Evolutionary conservation across 1,139 yeast species (phyloP), one percentile per base, ranked within the genome.

Genomic region (Blastobotrys proliferans): DNA sequence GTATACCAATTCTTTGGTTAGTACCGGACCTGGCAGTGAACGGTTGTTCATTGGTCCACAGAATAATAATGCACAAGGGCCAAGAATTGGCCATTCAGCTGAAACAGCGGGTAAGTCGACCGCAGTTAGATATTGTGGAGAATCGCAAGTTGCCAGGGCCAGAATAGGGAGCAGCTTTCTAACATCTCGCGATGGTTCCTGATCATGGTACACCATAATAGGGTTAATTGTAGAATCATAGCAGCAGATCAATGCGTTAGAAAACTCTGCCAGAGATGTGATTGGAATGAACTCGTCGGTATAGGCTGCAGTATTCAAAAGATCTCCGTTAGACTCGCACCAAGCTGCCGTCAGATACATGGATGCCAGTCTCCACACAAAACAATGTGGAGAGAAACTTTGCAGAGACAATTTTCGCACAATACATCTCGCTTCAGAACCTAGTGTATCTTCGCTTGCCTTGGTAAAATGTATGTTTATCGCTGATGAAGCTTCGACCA

Each of bases 351-450:
- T 21, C 14, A 41, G 35, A 27, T 41, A 41, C 19, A 41, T n/a
- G 6, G 38, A 25, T n/a, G 44, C 44, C 10, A 41, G 33, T 11
- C 44, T 11, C 44, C 44, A 41, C 10, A 41, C 44, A 21, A 21
- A 41, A 20, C 40, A 25, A 31, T 41, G 40, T 2, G 44, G 44
- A n/a, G 40, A 21, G 19, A 41, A 41, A 10, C 28, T n/a, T 4
- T 11, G 19, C 19, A 8, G 21, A 18, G 17, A 22, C n/a, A 41
- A n/a, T 22, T 24, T 35, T 6, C 35, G 26, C 2, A 41, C 18
- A 22, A 41, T 28, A 6, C 19, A 20, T 11, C 40, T 2, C 33
- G 36, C 20, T 10, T 41, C 39, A 9, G 35, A 34, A 6, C 43
- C 43, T 10, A 40, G 19, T 11, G 30, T 21, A n/a, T n/a, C n/a